Evolutionary conservation across 164 flowering plant genomes (phyloP).

Genomic region (Euptelea pleiosperma): DNA sequence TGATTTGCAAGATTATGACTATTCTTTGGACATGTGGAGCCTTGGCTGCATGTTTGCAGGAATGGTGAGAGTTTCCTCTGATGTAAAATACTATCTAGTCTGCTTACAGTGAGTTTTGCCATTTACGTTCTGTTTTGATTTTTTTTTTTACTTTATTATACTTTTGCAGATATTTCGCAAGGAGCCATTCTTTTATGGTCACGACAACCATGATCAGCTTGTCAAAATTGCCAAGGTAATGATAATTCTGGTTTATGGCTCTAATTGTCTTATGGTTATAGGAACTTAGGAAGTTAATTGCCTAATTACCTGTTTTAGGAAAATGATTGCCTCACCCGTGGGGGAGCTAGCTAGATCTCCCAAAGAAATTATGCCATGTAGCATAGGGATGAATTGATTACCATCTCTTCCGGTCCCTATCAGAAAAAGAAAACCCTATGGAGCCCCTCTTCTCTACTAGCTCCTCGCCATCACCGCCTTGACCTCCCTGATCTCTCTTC

Average conservation of each 20-base stretch:
- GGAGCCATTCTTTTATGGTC: constrained; percentile 89
- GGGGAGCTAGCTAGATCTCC: no score
- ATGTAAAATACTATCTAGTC: not conserved
- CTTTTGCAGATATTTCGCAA: constrained; percentile 68
- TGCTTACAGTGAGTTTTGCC: not conserved
- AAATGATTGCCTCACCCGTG: no score
- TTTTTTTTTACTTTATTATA: not conserved
- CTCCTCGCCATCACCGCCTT: no score
- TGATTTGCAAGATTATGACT: constrained; percentile 73
- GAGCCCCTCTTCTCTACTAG: no score
- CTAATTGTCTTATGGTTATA: constrained; percentile 1
- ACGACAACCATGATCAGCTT: constrained; percentile 84
- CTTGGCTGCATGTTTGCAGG: constrained; percentile 84
- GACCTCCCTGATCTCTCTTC: no score
- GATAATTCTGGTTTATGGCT: not conserved
- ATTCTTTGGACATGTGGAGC: constrained; percentile 78
- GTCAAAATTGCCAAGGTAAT: constrained; percentile 83
- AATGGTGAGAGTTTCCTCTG: constrained; percentile 35
- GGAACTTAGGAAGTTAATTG: no score
- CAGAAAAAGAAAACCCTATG: no score
- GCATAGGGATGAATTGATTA: no score
- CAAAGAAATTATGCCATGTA: no score
- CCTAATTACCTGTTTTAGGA: not conserved
- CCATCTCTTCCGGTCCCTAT: no score
- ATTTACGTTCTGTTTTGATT: not conserved